Conservation (phyloP, 768 basidiomycete species). For the Boletus patriciae region DNA sequence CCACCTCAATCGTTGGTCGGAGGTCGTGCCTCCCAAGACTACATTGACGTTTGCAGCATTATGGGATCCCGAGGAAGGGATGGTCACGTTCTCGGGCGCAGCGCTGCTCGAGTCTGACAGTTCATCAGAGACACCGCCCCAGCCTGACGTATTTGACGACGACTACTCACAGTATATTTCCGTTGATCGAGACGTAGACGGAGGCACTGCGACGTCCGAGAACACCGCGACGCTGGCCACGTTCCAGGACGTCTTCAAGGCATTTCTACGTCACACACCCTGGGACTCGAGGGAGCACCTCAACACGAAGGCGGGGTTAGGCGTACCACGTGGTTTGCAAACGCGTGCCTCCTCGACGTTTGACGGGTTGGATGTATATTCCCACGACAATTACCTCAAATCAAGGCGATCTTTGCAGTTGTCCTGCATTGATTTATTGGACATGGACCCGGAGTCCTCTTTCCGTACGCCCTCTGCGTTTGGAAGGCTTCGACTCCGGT, state of each 20-base stretch:
- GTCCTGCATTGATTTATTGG: conserved; percentile 22
- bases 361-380: conserved; percentile 33
- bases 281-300: conserved; percentile 24
- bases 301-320: conserved; percentile 10
- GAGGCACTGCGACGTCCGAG: conserved; percentile 12
- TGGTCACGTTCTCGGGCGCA: conserved; percentile 57
- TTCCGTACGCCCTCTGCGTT: conserved; percentile 12
- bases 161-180: conserved; percentile 12
- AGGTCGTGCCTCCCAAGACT: conserved; percentile 54
- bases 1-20: conserved; percentile 50
- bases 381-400: conserved; percentile 23
- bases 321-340: conserved; percentile 9
- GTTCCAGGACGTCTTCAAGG: conserved; percentile 33
- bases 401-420: conserved; percentile 20
- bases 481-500: conserved; percentile 18
- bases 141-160: conserved; percentile 17
- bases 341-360: conserved; percentile 32
- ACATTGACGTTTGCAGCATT: conserved; percentile 60
- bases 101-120: conserved; percentile 40
- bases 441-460: conserved; percentile 15
- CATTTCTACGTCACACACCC: conserved; percentile 26
- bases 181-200: conserved; percentile 16
- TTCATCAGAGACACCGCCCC: conserved; percentile 5
- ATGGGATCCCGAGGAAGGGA: conserved; percentile 58
- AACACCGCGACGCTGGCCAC: conserved; percentile 22